Percentiles rank a stretch among this genome's conserved stretches.
Evolutionary conservation across 352 stramenopile genomes (phyloP).

Genomic region (Phytopythium chamaehyphon): DNA sequence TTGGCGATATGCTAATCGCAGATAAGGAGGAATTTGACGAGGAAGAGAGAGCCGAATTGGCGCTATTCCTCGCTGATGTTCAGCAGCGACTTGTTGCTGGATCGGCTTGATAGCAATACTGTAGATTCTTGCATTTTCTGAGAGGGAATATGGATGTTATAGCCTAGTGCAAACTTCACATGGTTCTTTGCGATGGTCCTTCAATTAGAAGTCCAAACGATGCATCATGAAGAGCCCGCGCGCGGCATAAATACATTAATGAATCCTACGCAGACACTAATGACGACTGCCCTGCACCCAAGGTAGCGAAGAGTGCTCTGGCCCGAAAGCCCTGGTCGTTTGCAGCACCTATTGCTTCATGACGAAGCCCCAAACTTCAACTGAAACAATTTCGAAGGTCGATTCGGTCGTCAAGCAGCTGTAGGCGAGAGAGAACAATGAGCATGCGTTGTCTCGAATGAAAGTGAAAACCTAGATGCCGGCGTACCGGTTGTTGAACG

Average conservation of each 20-base stretch:
- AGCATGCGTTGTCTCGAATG: not conserved
- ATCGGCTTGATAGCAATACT: not conserved
- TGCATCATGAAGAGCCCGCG: too few relatives aligned
- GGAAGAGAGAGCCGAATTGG: conserved; percentile 53
- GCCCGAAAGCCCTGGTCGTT: not conserved
- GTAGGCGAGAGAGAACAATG: not conserved
- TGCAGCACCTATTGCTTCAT: conserved; percentile 30
- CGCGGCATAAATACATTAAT: too few relatives aligned
- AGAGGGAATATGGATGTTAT: too few relatives aligned
- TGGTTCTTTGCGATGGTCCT: too few relatives aligned
- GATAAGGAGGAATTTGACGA: conserved; percentile 37
- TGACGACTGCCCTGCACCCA: too few relatives aligned
- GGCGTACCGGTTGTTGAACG: conserved; percentile 50
- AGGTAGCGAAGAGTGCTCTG: not conserved
- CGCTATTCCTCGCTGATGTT: conserved; percentile 37
- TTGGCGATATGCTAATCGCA: conserved; percentile 20
- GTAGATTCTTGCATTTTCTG: not conserved
- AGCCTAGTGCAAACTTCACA: too few relatives aligned
- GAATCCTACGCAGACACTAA: not conserved
- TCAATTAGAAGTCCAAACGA: too few relatives aligned
- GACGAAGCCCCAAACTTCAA: conserved; percentile 71
- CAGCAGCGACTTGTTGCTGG: conserved; percentile 7
- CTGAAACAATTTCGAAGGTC: conserved; percentile 52
- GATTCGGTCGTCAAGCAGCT: conserved; percentile 41
- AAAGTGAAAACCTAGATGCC: not conserved